Evolutionary conservation across 345 rosid genomes (phyloP), one percentile per base, ranked within the genome.

Genomic region (Acer campestre): DNA sequence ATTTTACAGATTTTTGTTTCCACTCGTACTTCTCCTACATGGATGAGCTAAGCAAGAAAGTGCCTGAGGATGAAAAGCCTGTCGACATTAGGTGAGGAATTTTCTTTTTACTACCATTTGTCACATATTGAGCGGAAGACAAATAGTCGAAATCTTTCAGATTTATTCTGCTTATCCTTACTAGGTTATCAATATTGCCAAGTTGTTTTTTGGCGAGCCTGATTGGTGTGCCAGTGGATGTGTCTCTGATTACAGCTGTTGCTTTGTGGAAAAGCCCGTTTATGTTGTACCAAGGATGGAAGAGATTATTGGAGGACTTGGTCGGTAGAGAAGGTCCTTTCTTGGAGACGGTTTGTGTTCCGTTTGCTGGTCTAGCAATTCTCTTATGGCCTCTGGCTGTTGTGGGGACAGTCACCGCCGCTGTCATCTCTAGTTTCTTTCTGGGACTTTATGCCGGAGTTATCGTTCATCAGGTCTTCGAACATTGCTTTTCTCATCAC

Each of bases 241-340:
- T 86, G 71, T 77, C 88, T 81, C 75, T 84, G 27, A 87, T 93
- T 71, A 85, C 92, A 44, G 87, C 56, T 75, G 82, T 91, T 78
- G 89, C 98, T 80, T 70, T 95, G 49, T 89, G 89, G 90, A 95
- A 90, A 86, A 91, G 95, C 76, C 98, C 98, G 1, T 90, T 80
- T 70, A 93, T 93, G 98, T 77, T 93, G 79, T 83, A 91, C 68
- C 86, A 48, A 86, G 98, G 98, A 72, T 93, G 97, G 98, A 93
- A 88, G 84, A 87, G 98, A 84, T 86, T 92, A 10, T 73, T 93
- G 25, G 98, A 95, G 82, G 98, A 95, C 80, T 84, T 93, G 84
- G 85, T 93, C 56, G 98, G 98, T 25, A 78, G 98, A 81, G 97
- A 95, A 76, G 98, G 98, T 35, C 97, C 97, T 0, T 95, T 95